Evolutionary conservation across 169 alveolate species (phyloP), one percentile per base, ranked within the genome.

Genomic region (Plasmodium falciparum): DNA sequence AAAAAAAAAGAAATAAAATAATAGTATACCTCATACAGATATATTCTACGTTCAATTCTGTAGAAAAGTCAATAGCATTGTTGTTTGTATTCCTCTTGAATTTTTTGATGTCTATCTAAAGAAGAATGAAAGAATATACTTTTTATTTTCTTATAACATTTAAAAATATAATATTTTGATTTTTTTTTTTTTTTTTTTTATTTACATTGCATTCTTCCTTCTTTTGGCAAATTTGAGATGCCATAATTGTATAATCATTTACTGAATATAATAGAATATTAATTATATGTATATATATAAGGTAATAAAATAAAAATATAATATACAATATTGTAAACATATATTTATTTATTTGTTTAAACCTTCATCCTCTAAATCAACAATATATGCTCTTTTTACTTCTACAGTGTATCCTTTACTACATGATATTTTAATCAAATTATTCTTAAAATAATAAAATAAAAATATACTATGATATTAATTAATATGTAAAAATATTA

Each of bases 311-410:
- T 17, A 56, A 56, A 52, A 52, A 52, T 52, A 52, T 13, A 56
- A 15, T 0, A 56, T 17, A 24, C 8, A 62, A 62, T 62, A 20
- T 20, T 26, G 15, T 7, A 66, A 8, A 29, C 5, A 66, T 29
- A 62, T 17, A 24, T 62, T 1, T 62, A 62, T 62, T 1, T 24
- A 39, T 66, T 26, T 26, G 3, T 70, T 1, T 22, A 13, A n/a
- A 83, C 91, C 91, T 83, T 83, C 86, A 12, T 70, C 91, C 33
- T 83, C 71, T 52, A 83, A 62, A 73, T 83, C 91, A 15, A 67
- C 45, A 58, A 83, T 83, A 47, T 54, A 83, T 62, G 91, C 91
- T 47, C 59, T 83, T 63, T 73, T 83, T 6, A 83, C 43, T 56
- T 12, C 52, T 45, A 83, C 69, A 22, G 59, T 83, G 54, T 83